Percentiles rank a stretch among this genome's conserved stretches.
Evolutionary conservation across 1,284 basidiomycete species (phyloP).

Genomic region (Flammula alnicola): DNA sequence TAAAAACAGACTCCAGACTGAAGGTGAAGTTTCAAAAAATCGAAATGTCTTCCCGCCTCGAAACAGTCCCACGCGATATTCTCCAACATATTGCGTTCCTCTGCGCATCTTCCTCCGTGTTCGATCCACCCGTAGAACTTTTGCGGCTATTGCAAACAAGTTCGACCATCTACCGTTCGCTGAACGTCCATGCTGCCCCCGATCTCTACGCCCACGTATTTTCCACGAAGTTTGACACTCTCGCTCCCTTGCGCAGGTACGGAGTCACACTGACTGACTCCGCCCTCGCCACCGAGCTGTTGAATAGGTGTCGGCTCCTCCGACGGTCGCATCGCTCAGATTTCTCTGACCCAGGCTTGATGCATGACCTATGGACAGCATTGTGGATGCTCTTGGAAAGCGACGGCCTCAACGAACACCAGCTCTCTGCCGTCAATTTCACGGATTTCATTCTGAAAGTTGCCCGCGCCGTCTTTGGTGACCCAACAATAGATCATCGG

Average conservation of each 20-base stretch:
- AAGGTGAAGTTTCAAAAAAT: neutral
- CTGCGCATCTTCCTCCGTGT: constrained; percentile 39
- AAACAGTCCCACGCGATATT: constrained; percentile 52
- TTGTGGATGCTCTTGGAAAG: constrained; percentile 58
- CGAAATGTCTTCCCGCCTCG: constrained; percentile 47
- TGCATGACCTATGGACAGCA: constrained; percentile 53
- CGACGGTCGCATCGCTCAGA: constrained; percentile 45
- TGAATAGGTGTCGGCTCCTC: constrained; percentile 46
- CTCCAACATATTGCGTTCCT: constrained; percentile 56
- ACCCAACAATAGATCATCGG: neutral
- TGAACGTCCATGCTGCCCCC: constrained; percentile 50
- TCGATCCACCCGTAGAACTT: constrained; percentile 43
- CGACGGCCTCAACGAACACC: constrained; percentile 45
- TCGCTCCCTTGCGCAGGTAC: constrained; percentile 41
- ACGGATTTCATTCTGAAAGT: constrained; percentile 37
- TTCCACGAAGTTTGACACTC: constrained; percentile 55
- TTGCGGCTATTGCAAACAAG: constrained; percentile 48
- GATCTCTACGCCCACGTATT: constrained; percentile 69
- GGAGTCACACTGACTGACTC: constrained; percentile 41
- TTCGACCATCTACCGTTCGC: constrained; percentile 45
- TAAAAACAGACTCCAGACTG: constrained; percentile 4
- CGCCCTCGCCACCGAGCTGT: constrained; percentile 50
- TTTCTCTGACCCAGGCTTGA: constrained; percentile 32
- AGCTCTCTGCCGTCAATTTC: constrained; percentile 44
- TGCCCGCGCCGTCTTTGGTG: constrained; percentile 20